phyloP scores from a whole-genome alignment of 345 rosid species.

The Salix suchowensis region DNA sequence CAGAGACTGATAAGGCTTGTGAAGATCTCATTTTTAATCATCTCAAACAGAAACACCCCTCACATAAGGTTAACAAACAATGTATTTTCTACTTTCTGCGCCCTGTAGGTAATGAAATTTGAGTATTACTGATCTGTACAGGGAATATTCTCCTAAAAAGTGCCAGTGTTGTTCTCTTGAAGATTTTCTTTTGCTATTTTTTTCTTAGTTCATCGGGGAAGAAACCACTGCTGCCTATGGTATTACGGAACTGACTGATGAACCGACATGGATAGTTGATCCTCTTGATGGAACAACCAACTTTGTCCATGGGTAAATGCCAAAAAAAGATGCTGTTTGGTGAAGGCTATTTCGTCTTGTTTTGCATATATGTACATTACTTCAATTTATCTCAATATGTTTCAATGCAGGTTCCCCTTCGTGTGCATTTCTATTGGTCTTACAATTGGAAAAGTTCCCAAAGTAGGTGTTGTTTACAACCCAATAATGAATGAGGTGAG shows the following conservation, averaged over 20 bases:
- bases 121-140: background rate
- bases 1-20: conserved; percentile 96
- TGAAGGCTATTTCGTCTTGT: conserved; percentile 8
- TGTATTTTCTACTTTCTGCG: background rate
- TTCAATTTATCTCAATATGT: background rate
- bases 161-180: background rate
- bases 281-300: conserved; percentile 99
- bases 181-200: conserved; percentile 1
- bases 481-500: conserved; percentile 92
- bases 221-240: conserved; percentile 93
- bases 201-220: conserved; percentile 81
- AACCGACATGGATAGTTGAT: conserved; percentile 97
- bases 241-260: conserved; percentile 67
- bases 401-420: conserved; percentile 64
- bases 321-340: background rate
- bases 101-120: background rate
- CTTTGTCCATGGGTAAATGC: conserved; percentile 84
- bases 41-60: conserved; percentile 59
- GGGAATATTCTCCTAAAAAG: background rate
- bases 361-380: background rate
- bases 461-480: conserved; percentile 84
- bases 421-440: conserved; percentile 96
- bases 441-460: conserved; percentile 72
- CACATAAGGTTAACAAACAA: conserved; percentile 52
- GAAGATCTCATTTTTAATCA: conserved; percentile 84